Evolutionary conservation across 768 basidiomycete species (phyloP).

Genomic region (Trametes coccinea): DNA sequence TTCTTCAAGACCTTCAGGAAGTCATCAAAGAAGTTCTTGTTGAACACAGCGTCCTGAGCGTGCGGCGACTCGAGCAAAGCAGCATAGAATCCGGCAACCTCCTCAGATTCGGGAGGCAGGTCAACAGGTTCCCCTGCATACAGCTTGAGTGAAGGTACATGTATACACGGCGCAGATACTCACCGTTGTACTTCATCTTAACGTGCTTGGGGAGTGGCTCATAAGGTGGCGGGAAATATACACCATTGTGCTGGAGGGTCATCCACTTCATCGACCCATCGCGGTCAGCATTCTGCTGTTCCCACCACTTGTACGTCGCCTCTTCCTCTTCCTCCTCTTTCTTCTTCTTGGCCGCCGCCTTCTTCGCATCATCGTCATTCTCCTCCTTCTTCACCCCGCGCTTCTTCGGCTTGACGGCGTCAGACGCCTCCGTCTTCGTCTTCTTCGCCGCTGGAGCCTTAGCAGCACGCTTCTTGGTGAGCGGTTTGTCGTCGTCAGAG

Average conservation of each 20-base stretch:
- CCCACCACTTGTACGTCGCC: conserved; percentile 87
- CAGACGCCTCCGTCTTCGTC: conserved; percentile 45
- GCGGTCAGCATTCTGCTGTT: conserved; percentile 62
- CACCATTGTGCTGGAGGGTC: conserved; percentile 93
- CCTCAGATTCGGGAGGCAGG: conserved; percentile 85
- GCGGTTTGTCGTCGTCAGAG: conserved; percentile 47
- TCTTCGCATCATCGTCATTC: conserved; percentile 27
- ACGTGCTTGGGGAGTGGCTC: conserved; percentile 77
- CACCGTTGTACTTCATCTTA: conserved; percentile 96
- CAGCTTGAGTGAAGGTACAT: neutral
- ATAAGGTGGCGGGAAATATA: conserved; percentile 95
- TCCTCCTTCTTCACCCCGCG: conserved; percentile 45
- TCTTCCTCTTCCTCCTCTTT: conserved; percentile 72
- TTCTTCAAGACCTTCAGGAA: conserved; percentile 77
- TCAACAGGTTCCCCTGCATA: conserved; percentile 70
- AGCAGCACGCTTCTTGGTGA: conserved; percentile 45
- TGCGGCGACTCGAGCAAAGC: conserved; percentile 93
- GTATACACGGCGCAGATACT: conserved; percentile 23
- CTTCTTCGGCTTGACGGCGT: conserved; percentile 39
- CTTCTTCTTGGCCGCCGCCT: conserved; percentile 55
- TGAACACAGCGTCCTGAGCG: conserved; percentile 83
- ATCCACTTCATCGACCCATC: conserved; percentile 89
- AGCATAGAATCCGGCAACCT: conserved; percentile 95
- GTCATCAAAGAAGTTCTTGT: conserved; percentile 94
- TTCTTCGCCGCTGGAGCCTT: conserved; percentile 38